Conservation (phyloP, 2,329 filamentous ascomycete species). For the Cercospora zeina region DNA sequence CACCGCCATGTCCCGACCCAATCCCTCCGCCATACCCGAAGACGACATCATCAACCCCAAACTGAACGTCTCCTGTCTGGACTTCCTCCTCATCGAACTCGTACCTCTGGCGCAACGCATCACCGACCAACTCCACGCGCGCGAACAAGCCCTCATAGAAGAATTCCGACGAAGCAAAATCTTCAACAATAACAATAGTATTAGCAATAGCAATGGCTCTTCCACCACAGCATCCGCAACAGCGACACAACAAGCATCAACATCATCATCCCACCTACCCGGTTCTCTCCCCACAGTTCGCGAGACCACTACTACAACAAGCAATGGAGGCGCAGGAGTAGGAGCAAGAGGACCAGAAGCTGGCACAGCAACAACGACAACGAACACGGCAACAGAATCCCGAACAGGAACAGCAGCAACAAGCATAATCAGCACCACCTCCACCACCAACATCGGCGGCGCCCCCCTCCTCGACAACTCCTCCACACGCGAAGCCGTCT, state of each 20-base stretch:
- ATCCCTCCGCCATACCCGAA: slow-evolving; percentile 17
- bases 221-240: slow-evolving; percentile 16
- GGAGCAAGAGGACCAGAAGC: slow-evolving; percentile 16
- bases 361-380: slow-evolving; percentile 6
- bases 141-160: slow-evolving; percentile 46
- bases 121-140: slow-evolving; percentile 66
- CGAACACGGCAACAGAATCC: slow-evolving; percentile 18
- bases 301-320: neutral
- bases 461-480: slow-evolving; percentile 56
- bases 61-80: slow-evolving; percentile 79
- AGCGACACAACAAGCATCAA: slow-evolving; percentile 13
- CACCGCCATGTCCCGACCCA: slow-evolving; percentile 23
- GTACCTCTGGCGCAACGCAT: slow-evolving; percentile 91
- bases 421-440: slow-evolving; percentile 12
- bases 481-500: slow-evolving; percentile 79
- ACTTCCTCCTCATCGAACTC: slow-evolving; percentile 93
- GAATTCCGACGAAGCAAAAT: slow-evolving; percentile 36
- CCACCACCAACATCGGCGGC: slow-evolving; percentile 20
- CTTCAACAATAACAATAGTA: slow-evolving; percentile 27
- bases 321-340: neutral
- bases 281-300: neutral
- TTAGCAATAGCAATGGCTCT: slow-evolving; percentile 11
- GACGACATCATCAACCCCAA: slow-evolving; percentile 37
- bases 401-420: slow-evolving; percentile 15
- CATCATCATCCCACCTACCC: neutral